Evolutionary conservation across 2,329 filamentous ascomycete genomes (phyloP), one percentile per base, ranked within the genome.

Genomic region (Clonostachys solani): DNA sequence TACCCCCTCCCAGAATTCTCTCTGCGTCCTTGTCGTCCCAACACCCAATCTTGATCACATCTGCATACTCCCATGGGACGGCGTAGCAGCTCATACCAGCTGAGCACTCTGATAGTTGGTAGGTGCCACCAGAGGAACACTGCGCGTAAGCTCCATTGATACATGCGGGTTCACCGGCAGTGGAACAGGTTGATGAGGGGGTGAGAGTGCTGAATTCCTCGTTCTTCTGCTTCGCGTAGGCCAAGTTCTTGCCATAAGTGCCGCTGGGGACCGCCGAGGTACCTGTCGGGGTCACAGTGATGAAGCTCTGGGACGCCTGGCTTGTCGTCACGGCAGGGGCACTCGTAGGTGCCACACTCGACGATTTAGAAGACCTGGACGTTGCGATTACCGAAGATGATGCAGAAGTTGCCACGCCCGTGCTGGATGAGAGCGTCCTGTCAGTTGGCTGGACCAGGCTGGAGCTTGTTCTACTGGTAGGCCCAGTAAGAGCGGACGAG

Each of bases 1-100:
- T 9, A 29, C 8, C 52, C 5, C 43, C 47, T 8, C 71, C 74
- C 4, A 83, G 61, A 8, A 78, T 62, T 5, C 55, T 59, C 40
- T 63, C 56, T 1, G 76, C 79, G 3, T 62, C 60, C 4, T 57
- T 56, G 10, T 60, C 54, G 43, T 73, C 62, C 29, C 65, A 63
- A 50, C 80, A 84, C 4, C 67, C 69, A 19, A 84, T 63, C 46
- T 66, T 58, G 10, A 79, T 74, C 5, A 77, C 79, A 1, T 56
- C 55, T 1, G 67, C 68, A 12, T 60, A 71, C 36, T 68, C 71
- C 67, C 81, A 73, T 1, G 81, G 81, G 50, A 83, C 59, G 3
- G 77, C 80, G 43, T 72, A 75, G 60, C 80, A 84, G 43, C 64
- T 60, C 42, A 60, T 59, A 10, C 61, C 63, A 2, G 52, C 44